Evolutionary conservation across 495 filamentous ascomycete species (phyloP).

Genomic region (Aspergillus kassunensis): DNA sequence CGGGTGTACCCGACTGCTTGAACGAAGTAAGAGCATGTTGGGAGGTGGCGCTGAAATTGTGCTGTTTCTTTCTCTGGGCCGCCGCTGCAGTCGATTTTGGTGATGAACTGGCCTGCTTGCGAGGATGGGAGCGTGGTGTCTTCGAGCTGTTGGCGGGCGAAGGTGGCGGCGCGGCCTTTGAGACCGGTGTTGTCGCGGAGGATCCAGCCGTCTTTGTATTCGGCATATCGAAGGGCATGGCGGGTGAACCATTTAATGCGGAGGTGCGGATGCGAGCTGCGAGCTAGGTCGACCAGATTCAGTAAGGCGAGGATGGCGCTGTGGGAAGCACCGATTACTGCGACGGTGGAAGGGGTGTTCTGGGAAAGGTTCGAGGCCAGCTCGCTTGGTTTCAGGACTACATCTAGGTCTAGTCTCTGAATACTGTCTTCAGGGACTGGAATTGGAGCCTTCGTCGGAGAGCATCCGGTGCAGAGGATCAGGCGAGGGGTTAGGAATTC

Average conservation of each 20-base stretch:
- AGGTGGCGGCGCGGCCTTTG: constrained; percentile 57
- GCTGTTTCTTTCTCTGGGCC: constrained; percentile 35
- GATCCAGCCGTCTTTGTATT: constrained; percentile 59
- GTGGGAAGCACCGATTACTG: constrained; percentile 58
- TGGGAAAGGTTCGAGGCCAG: constrained; percentile 41
- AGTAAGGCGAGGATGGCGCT: constrained; percentile 58
- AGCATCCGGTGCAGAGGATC: constrained; percentile 57
- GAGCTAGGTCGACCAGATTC: constrained; percentile 52
- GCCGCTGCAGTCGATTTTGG: constrained; percentile 44
- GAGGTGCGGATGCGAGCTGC: constrained; percentile 45
- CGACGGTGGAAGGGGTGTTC: constrained; percentile 36
- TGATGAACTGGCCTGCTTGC: constrained; percentile 45
- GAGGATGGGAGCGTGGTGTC: constrained; percentile 44
- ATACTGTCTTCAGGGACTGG: constrained; percentile 29
- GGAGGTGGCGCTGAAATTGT: constrained; percentile 42
- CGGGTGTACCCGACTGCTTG: constrained; percentile 55
- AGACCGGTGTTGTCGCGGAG: constrained; percentile 60
- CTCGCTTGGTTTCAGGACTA: constrained; percentile 50
- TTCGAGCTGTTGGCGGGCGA: constrained; percentile 53
- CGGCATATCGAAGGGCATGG: constrained; percentile 56
- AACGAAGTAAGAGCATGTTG: constrained; percentile 45
- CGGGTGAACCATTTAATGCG: constrained; percentile 60
- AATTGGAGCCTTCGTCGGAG: constrained; percentile 43
- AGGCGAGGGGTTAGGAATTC: constrained; percentile 39
- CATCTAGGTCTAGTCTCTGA: constrained; percentile 49